Conservation (phyloP, 257 asterid species). For the Voacanga thouarsii region DNA sequence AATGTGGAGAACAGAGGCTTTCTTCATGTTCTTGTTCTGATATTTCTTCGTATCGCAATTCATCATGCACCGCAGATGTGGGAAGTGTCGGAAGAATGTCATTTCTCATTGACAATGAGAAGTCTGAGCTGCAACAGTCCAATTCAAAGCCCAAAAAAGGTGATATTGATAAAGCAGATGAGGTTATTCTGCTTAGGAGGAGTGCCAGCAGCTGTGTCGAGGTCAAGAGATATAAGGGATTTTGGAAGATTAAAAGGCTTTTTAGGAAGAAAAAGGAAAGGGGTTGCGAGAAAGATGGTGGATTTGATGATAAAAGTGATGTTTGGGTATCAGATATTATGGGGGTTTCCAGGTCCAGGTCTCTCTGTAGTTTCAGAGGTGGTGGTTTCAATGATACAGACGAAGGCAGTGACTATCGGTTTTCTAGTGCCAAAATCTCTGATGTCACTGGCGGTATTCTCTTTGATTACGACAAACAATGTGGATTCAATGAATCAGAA, state of each 20-base stretch:
- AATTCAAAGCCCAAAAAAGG: conserved; percentile 22
- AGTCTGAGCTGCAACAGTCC: conserved; percentile 24
- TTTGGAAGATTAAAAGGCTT: conserved; percentile 74
- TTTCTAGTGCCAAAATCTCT: conserved; percentile 86
- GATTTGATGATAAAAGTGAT: conserved; percentile 50
- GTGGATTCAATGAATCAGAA: conserved; percentile 27
- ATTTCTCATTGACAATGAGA: conserved; percentile 70
- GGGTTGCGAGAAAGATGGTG: conserved; percentile 34
- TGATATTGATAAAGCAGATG: conserved; percentile 36
- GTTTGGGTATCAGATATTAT: conserved; percentile 50
- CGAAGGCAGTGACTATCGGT: conserved; percentile 49
- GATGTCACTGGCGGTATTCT: conserved; percentile 66
- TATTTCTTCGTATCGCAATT: conserved; percentile 56
- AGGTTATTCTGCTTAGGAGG: conserved; percentile 55
- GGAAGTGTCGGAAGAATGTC: conserved; percentile 85
- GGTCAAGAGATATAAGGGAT: conserved; percentile 63
- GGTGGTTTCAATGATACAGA: conserved; percentile 39
- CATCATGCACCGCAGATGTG: conserved; percentile 58
- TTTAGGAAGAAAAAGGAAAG: conserved; percentile 52
- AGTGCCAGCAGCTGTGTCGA: conserved; percentile 85
- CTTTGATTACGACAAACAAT: conserved; percentile 37
- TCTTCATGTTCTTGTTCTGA: conserved; percentile 91
- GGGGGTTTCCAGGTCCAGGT: conserved; percentile 79
- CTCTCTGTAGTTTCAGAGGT: conserved; percentile 79
- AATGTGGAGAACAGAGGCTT: conserved; percentile 88